A percentile compares a stretch with the other conserved stretches of the same genome.
phyloP scores from a whole-genome alignment of 2,329 filamentous ascomycete species.

The Allantophomopsis cytisporea region DNA sequence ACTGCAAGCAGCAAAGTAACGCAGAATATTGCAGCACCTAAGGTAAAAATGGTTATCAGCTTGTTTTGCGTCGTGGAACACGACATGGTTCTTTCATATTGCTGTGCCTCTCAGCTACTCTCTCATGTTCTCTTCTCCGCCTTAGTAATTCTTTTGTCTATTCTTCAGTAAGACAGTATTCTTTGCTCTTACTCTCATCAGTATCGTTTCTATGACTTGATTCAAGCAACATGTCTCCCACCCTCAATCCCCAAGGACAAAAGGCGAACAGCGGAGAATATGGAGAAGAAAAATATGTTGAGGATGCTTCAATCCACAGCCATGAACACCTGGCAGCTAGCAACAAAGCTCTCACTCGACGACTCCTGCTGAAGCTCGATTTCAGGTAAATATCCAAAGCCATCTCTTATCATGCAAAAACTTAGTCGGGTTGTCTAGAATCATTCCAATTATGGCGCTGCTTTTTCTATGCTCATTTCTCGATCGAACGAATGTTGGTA shows the following conservation, averaged over 20 bases:
- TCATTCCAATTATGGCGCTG: constrained; percentile 47
- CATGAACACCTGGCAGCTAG: constrained; percentile 2
- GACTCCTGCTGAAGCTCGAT: constrained; percentile 38
- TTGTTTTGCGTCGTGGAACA: no score
- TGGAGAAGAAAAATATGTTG: constrained; percentile 4
- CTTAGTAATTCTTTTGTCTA: no score
- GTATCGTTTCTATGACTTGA: no score
- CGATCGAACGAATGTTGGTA: constrained; percentile 62
- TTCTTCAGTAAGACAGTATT: no score
- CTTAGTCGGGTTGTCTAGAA: constrained; percentile 22
- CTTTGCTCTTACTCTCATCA: no score
- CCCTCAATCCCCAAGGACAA: neutral
- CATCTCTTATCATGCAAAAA: neutral
- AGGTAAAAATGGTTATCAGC: no score
- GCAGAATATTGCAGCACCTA: no score
- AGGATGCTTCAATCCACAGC: neutral
- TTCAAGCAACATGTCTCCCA: no score
- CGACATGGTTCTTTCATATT: no score
- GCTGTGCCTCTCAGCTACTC: no score
- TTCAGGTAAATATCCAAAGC: constrained; percentile 23
- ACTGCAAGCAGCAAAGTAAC: no score
- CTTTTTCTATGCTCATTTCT: constrained; percentile 52
- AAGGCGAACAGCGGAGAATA: neutral
- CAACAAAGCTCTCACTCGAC: constrained; percentile 20
- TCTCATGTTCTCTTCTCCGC: no score